A percentile compares a stretch with the other conserved stretches of the same genome.
Evolutionary conservation across 2,329 filamentous ascomycete genomes (phyloP).

Genomic region (Nemania sp.): DNA sequence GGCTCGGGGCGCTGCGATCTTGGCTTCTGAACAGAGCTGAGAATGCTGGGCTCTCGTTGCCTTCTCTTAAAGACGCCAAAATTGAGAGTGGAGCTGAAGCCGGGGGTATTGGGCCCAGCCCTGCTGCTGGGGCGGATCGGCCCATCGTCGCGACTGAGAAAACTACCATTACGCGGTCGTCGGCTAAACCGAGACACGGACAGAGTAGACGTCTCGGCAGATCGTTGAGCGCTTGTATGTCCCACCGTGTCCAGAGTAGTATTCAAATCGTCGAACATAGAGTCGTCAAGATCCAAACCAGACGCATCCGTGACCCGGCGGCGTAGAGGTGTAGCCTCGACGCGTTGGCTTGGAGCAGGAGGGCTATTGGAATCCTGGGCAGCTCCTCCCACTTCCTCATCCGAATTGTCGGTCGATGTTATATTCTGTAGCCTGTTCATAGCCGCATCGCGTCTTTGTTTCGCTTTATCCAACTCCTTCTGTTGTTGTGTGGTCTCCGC

Average conservation of each 20-base stretch:
- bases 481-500: constrained; percentile 29
- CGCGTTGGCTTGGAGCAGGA: constrained; percentile 30
- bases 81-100: constrained; percentile 47
- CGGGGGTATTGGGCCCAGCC: constrained; percentile 39
- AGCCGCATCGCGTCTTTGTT: constrained; percentile 37
- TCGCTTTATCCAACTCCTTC: constrained; percentile 30
- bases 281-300: constrained; percentile 40
- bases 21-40: constrained; percentile 55
- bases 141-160: constrained; percentile 39
- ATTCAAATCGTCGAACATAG: constrained; percentile 41
- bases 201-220: constrained; percentile 39
- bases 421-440: constrained; percentile 40
- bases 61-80: constrained; percentile 62
- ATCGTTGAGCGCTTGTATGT: constrained; percentile 37
- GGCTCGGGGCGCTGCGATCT: constrained; percentile 37
- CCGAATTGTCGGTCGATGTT: constrained; percentile 31
- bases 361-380: constrained; percentile 23
- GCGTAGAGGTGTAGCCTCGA: constrained; percentile 34
- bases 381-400: constrained; percentile 24
- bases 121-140: constrained; percentile 41
- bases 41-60: constrained; percentile 63
- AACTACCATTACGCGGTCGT: constrained; percentile 40
- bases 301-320: constrained; percentile 36
- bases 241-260: constrained; percentile 37
- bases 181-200: constrained; percentile 38